Conservation (phyloP, 371 early-diverging fungal genomes). For the Rhizopus stolonifer region DNA sequence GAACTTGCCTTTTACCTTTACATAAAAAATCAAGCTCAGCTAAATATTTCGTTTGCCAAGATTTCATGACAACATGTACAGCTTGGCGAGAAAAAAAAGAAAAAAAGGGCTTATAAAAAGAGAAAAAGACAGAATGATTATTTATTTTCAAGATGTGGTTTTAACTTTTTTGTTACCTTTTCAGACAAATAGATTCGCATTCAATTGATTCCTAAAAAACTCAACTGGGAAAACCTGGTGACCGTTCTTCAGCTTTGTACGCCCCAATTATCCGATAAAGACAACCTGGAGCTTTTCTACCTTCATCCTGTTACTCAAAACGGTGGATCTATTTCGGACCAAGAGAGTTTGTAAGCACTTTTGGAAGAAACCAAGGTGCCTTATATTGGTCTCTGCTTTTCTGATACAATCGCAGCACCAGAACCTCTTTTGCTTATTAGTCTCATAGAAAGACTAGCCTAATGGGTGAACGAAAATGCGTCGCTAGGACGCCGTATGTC, state of each 20-base stretch:
- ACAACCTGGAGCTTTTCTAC: constrained; percentile 11
- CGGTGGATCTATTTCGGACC: background rate
- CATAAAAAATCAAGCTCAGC: no score
- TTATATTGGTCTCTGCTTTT: background rate
- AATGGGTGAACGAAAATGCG: background rate
- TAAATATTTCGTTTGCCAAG: no score
- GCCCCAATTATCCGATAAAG: background rate
- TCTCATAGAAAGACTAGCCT: background rate
- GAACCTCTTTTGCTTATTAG: background rate
- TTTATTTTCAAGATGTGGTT: background rate
- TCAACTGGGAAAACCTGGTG: constrained; percentile 11
- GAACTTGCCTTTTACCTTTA: no score
- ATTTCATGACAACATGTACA: no score
- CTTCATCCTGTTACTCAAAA: background rate
- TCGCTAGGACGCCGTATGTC: background rate
- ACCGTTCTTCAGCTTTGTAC: constrained; percentile 6
- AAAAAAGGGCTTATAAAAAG: no score
- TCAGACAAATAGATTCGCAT: background rate
- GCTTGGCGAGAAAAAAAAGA: no score
- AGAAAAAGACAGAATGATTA: no score
- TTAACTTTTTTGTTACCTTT: background rate
- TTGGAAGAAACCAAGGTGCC: background rate
- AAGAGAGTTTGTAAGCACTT: background rate
- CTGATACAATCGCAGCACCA: background rate
- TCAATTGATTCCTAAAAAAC: constrained; percentile 9